A percentile compares a stretch with the other conserved stretches of the same genome.
phyloP scores from a whole-genome alignment of 2,329 filamentous ascomycete genomes.

The Alternaria hordeiaustralica region DNA sequence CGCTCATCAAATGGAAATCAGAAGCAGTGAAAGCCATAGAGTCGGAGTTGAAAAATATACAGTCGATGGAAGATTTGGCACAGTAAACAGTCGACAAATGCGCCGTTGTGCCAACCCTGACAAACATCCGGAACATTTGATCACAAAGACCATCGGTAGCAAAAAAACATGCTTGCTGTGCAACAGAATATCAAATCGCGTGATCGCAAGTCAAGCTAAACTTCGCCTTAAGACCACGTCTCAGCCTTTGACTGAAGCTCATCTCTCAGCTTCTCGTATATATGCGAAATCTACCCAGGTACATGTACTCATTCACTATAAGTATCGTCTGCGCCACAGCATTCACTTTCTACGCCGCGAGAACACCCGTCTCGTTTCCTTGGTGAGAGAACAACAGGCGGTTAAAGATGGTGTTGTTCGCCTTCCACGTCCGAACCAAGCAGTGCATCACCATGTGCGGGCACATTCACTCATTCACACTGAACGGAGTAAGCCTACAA shows the following conservation, averaged over 20 bases:
- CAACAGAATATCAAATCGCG: background rate
- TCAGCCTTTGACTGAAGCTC: background rate
- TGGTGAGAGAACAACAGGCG: background rate
- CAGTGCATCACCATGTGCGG: background rate
- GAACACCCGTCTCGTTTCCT: background rate
- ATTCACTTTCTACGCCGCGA: background rate
- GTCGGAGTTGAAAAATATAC: background rate
- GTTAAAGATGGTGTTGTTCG: background rate
- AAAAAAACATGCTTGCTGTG: background rate
- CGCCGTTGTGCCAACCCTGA: background rate
- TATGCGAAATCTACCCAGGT: background rate
- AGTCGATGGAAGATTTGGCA: background rate
- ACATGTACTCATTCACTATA: background rate
- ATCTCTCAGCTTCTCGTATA: background rate
- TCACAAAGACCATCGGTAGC: background rate
- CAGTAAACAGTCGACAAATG: background rate
- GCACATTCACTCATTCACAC: background rate
- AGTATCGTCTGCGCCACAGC: background rate
- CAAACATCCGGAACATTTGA: background rate
- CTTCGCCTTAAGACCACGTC: background rate
- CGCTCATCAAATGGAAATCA: background rate
- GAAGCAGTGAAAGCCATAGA: background rate
- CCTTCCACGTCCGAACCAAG: background rate
- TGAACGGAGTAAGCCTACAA: background rate
- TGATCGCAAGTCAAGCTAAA: background rate